These are phyloP conservation scores for Citrus mangshanensis DNA, from an alignment of 345 rosid genomes.

Conservation along the genomic window DNA sequence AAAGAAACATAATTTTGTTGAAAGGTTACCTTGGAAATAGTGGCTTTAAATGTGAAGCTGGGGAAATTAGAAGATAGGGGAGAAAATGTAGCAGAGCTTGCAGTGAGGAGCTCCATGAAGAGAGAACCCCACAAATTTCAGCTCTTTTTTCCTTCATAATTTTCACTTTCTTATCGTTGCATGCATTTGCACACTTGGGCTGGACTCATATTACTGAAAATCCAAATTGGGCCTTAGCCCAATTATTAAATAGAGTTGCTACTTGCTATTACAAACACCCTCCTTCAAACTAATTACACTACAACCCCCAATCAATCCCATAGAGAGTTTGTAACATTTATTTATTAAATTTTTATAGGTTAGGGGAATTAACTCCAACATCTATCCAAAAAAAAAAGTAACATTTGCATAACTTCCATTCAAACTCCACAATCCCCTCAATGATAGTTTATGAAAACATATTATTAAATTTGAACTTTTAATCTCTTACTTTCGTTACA, in stretches of 20 bases:
- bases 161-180: conserved; percentile 13
- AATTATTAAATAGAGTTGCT: not conserved
- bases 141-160: not conserved
- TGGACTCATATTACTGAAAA: not conserved
- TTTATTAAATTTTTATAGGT: too few species aligned
- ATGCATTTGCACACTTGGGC: not conserved
- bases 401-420: too few species aligned
- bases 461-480: too few species aligned
- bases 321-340: too few species aligned
- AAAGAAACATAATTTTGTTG: not conserved
- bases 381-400: too few species aligned
- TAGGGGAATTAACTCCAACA: too few species aligned
- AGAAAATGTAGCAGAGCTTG: conserved; percentile 33
- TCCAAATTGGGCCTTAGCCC: not conserved
- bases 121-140: conserved; percentile 29
- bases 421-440: too few species aligned
- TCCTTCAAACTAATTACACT: too few species aligned
- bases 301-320: too few species aligned
- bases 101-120: conserved; percentile 52
- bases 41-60: conserved; percentile 14
- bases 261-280: not conserved
- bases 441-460: too few species aligned
- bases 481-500: too few species aligned
- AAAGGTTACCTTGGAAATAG: conserved; percentile 36
- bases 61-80: conserved; percentile 28